Conservation (phyloP, 1,139 yeast species). For the Kodamaea sp. region DNA sequence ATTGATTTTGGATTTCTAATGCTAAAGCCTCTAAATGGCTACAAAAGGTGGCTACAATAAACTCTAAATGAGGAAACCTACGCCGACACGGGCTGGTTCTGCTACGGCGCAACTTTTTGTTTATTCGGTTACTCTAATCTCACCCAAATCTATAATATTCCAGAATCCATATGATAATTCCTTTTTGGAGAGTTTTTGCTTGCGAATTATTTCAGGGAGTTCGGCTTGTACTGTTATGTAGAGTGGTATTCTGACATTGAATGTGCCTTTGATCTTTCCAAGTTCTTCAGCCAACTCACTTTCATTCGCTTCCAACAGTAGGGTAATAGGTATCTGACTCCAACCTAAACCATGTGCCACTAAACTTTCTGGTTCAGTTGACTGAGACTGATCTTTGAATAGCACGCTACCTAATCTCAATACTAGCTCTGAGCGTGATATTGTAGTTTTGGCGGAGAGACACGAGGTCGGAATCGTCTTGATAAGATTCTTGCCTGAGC, state of each 20-base stretch:
- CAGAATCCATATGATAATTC: constrained; percentile 35
- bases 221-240: constrained; percentile 27
- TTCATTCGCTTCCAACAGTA: constrained; percentile 12
- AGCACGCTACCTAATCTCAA: constrained; percentile 25
- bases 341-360: constrained; percentile 35
- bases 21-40: no score
- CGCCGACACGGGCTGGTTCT: no score
- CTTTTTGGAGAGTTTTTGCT: constrained; percentile 19
- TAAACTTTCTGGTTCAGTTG: constrained; percentile 16
- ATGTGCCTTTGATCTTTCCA: neutral
- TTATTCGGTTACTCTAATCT: no score
- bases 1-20: constrained; percentile 54
- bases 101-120: no score
- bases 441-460: constrained; percentile 29
- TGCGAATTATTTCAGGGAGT: constrained; percentile 25
- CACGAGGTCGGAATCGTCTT: constrained; percentile 37
- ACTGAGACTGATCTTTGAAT: constrained; percentile 8
- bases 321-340: constrained; percentile 34
- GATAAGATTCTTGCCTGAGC: constrained; percentile 15
- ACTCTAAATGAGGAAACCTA: neutral
- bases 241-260: constrained; percentile 27
- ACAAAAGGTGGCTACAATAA: neutral
- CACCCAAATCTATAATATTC: constrained; percentile 29
- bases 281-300: neutral
- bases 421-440: constrained; percentile 34